Base-by-base conservation (phyloP, 1,284 basidiomycete genomes). In the Omphalotus olearius region DNA sequence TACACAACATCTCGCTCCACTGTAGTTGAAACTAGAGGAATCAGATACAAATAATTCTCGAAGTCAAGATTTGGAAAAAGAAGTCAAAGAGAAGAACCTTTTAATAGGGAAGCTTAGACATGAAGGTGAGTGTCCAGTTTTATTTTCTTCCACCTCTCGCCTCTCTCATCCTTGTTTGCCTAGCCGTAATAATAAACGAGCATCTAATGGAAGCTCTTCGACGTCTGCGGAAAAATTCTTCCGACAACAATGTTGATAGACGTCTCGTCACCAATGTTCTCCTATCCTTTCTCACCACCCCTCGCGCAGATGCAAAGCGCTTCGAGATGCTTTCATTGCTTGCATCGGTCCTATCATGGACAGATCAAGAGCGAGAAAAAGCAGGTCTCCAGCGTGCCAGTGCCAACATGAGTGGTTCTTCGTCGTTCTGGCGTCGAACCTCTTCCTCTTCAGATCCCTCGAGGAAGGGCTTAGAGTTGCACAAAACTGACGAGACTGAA, bases 191-290 rank as follows among this genome's bases (percentile, higher is more conserved):
- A 52, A 85, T 96, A 64, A 98, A 99, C 62, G 96, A 99, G 64
- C 96, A 99, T 63, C 78, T 99, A 6, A 98, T 94, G 59, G 95
- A 98, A 68, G 95, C 97, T 0, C 79, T 99, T n/a, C 87, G 95
- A 13, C 83, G 96, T 18, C 74, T 99, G 42, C 83, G 93, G 35
- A 88, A 86, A 58, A 91, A 87, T 55, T 87, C 91, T 2, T 83
- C 89, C 1, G 91, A 93, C 54, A 88, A 82, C 47, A 96, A 91
- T 56, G 96, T 99, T 16, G 96, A 99, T 65, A 77, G 91, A 53
- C 85, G 93, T 11, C 82, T 99, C 1, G 93, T 99, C 28, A 97
- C 91, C 20, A 99, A 99, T 63, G 84, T 99, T 41, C 72, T 99
- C 9, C 76, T 99, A n/a, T 85, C 86, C 1, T 99, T 98, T 73